Evolutionary conservation across 768 basidiomycete genomes (phyloP).

Genomic region (Leccinellum rugosiceps): DNA sequence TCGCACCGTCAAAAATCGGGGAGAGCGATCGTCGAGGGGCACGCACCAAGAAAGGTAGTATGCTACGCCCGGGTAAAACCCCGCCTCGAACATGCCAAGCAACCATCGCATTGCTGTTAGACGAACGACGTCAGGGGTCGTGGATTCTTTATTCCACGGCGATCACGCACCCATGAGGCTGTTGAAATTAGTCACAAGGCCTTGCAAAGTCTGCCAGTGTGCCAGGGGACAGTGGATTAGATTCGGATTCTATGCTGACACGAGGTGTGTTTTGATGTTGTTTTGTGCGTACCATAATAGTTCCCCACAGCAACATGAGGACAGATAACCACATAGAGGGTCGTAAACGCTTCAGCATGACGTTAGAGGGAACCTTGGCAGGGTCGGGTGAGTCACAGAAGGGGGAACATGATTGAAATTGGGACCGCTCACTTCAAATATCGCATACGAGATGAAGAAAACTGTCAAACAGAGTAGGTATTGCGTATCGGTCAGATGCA

Average conservation of each 20-base stretch:
- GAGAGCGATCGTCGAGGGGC: neutral
- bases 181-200: conserved; percentile 63
- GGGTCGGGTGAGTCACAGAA: neutral
- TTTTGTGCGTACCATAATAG: conserved; percentile 57
- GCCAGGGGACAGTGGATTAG: conserved; percentile 5
- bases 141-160: neutral
- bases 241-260: neutral
- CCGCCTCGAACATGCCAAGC: conserved; percentile 67
- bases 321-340: conserved; percentile 76
- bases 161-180: conserved; percentile 56
- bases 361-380: conserved; percentile 62
- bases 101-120: conserved; percentile 63
- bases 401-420: neutral
- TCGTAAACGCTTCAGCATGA: conserved; percentile 67
- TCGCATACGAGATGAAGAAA: conserved; percentile 61
- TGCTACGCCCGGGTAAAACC: conserved; percentile 45
- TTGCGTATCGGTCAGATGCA: conserved; percentile 62
- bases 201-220: conserved; percentile 60
- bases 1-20: conserved; percentile 36
- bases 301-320: conserved; percentile 72
- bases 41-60: conserved; percentile 72
- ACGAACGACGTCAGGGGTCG: neutral
- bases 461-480: conserved; percentile 62
- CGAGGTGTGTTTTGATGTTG: neutral
- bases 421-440: conserved; percentile 54